A percentile compares a stretch with the other conserved stretches of the same genome.
Evolutionary conservation across 129 eudicot genomes (phyloP).

Genomic region (sunflower (Helianthus annuus)): HanXRQr2.0-SUNRISE NC_035444.2:142879685-142880184

Average conservation of each 20-base stretch:
- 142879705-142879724: too few species aligned
- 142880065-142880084: conserved; percentile 35
- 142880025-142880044: neutral
- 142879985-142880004: conserved; percentile 12
- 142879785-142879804: too few species aligned
- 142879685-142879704: too few species aligned
- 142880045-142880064: conserved; percentile 15
- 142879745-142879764: too few species aligned
- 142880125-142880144: neutral
- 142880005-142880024: neutral
- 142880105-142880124: neutral
- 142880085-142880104: conserved; percentile 8
- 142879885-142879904: too few species aligned
- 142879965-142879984: neutral
- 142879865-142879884: too few species aligned
- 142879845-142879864: too few species aligned
- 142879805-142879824: too few species aligned
- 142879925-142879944: neutral
- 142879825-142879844: too few species aligned
- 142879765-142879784: too few species aligned
- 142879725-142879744: too few species aligned
- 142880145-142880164: neutral
- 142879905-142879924: too few species aligned
- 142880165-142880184: neutral
- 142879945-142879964: neutral